Base-by-base conservation (phyloP, 352 stramenopile species). In the Globisporangium acanthophoron region DNA sequence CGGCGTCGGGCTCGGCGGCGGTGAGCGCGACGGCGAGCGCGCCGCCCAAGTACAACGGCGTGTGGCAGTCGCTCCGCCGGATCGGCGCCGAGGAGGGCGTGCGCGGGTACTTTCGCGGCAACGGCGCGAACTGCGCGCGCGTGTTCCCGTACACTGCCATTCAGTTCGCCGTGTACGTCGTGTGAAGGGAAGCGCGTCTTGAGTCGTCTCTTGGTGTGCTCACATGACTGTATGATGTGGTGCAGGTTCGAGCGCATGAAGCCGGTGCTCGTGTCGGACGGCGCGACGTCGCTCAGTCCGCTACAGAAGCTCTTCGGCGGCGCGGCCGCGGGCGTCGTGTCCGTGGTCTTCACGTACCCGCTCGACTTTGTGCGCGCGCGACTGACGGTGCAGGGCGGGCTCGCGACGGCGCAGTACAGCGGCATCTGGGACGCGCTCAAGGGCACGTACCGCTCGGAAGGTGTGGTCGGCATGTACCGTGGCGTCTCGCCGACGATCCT, bases 61-160 rank as follows among this genome's bases (percentile, higher is more conserved):
- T 92, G 21, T 54, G 56, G 39, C 69, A 78, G 59, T 89, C 80
- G 29, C 57, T 93, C 29, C 67, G 68, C 18, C 76, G 84, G 55
- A 91, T 93, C 51, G 59, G 73, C 49, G 72, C 58, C 0, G 79
- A 88, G 54, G 79, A 93, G 65, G 80, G 80, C 2, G 21, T 78
- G 21, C 67, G 69, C 18, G 83, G 80, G 15, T 84, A 86, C 54
- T 90, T 93, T 56, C 85, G 80, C 56, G 80, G 80, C 55, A 91
- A 93, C 68, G 83, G 83, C 52, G 80, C 79, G 58, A 93, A 93
- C 68, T 90, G 78, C 59, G 71, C 83, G 29, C 83, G 83, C 29
- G 78, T 91, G 44, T 88, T 91, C 44, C 80, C 80, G 0, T 91
- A 93, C 66, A 79, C 85, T 15, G 79, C 80, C 52, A 87, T 90